Evolutionary conservation across 805 yeast genomes (phyloP), one percentile per base, ranked within the genome.

Genomic region (Cyberlindnera xishuangbannaensis): DNA sequence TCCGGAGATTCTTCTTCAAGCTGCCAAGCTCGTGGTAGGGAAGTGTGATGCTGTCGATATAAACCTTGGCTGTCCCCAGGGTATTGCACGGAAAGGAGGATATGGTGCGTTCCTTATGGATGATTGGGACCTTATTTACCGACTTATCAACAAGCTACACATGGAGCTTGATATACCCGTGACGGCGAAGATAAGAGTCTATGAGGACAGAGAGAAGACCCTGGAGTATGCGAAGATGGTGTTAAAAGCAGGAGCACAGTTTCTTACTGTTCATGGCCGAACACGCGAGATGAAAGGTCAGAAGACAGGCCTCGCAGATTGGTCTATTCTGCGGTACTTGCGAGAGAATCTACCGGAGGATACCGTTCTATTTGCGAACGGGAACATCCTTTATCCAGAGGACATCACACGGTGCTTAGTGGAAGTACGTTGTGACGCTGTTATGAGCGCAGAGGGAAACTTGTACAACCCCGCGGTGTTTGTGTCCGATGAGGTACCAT

Each of bases 281-380:
- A 81, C 97, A 1, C 71, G 99, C 44, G 98, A 90, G 37, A 90
- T 87, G 94, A 92, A 92, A 59, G 99, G 98, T 6, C 97, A 90
- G 56, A 73, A 75, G 39, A 90, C 98, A 0, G 98, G 98, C 0
- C 62, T 92, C 31, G 97, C 99, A 2, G 88, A 92, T 60, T 90
- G 98, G 97, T 69, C 75, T 19, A 68, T 79, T 18, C 70, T 92
- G 39, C 73, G 67, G 45, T 85, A 76, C 52, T 53, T 92, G 25
- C 66, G 92, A 37, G 95, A 87, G 18, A 80, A 84, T 43, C 63
- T 92, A 29, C 83, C 90, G 0, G 43, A 52, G 27, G 92, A 78
- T 30, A 86, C 90, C 2, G 97, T 92, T 0, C 80, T 92, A 45
- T 83, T 92, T 51, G 85, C 95, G 27, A 92, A 92, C 56, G 99